A percentile compares a stretch with the other conserved stretches of the same genome.
These are phyloP conservation scores for Ceratocystis colombiana DNA, from an alignment of 2,329 filamentous ascomycete species.

Conservation along the genomic window DNA sequence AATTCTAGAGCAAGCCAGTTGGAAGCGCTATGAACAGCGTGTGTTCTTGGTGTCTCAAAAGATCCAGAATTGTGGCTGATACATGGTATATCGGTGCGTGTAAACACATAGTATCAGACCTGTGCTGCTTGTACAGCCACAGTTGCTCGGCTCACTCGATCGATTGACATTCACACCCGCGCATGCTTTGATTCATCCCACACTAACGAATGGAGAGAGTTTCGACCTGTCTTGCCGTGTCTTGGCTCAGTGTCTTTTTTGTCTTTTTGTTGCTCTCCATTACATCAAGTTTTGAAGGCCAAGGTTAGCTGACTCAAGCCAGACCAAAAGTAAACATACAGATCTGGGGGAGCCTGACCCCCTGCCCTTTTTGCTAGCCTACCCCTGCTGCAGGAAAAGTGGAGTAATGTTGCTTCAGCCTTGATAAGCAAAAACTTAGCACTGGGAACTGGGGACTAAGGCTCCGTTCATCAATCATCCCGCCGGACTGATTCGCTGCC, in stretches of 20 bases:
- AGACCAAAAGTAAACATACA: not conserved
- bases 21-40: slow-evolving; percentile 9
- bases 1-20: not conserved
- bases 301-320: not conserved
- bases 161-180: not conserved
- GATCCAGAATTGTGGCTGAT: slow-evolving; percentile 16
- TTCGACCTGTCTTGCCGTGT: not conserved
- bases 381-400: not conserved
- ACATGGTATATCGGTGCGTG: slow-evolving; percentile 6
- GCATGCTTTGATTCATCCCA: not conserved
- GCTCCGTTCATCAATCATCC: slow-evolving; percentile 1
- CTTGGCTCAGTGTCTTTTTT: not conserved
- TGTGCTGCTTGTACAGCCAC: slow-evolving; percentile 14
- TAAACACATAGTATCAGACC: not conserved
- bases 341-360: not conserved
- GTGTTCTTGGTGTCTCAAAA: slow-evolving; percentile 15
- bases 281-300: not conserved
- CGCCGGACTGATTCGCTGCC: not conserved
- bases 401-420: not conserved
- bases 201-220: not conserved
- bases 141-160: slow-evolving; percentile 7
- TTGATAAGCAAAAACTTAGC: not conserved
- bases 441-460: not conserved
- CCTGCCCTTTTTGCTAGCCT: not conserved
- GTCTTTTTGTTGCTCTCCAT: not conserved